These are phyloP conservation scores for Aspergillus flavus DNA, from an alignment of 2,329 filamentous ascomycete genomes.

Conservation along the genomic window DNA sequence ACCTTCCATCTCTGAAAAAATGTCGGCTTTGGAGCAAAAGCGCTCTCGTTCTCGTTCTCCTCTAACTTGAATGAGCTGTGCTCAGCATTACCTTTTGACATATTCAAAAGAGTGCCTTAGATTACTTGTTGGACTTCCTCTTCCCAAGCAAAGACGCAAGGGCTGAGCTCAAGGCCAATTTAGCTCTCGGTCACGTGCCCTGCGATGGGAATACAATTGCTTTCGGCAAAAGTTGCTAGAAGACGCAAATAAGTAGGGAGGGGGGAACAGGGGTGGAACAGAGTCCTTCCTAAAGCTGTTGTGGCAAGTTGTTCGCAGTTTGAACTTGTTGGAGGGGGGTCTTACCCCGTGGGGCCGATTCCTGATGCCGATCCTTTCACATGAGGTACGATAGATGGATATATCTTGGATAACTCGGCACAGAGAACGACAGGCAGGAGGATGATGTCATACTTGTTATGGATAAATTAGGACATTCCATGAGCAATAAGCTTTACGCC, in stretches of 20 bases:
- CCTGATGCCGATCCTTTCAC: slow-evolving; percentile 9
- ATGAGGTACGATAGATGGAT: slow-evolving; percentile 4
- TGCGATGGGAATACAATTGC: background rate
- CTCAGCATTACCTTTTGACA: slow-evolving; percentile 24
- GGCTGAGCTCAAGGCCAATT: background rate
- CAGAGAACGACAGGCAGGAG: background rate
- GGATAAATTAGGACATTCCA: background rate
- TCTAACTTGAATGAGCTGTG: slow-evolving; percentile 15
- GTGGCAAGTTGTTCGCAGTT: background rate
- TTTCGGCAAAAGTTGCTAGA: too few relatives aligned
- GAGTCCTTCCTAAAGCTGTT: background rate
- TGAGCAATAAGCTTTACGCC: background rate
- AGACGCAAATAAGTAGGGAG: background rate
- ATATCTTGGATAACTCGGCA: background rate
- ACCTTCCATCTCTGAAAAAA: slow-evolving; percentile 24
- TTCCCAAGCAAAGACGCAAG: background rate
- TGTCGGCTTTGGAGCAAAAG: slow-evolving; percentile 14
- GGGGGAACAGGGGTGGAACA: background rate
- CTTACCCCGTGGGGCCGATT: slow-evolving; percentile 2
- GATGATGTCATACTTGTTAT: background rate
- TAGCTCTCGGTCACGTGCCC: background rate
- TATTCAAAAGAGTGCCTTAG: background rate
- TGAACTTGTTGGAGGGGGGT: background rate
- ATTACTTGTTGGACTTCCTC: background rate
- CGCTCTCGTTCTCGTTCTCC: slow-evolving; percentile 11